Evolutionary conservation across 805 yeast genomes (phyloP).

Genomic region (Myxozyma neglecta): DNA sequence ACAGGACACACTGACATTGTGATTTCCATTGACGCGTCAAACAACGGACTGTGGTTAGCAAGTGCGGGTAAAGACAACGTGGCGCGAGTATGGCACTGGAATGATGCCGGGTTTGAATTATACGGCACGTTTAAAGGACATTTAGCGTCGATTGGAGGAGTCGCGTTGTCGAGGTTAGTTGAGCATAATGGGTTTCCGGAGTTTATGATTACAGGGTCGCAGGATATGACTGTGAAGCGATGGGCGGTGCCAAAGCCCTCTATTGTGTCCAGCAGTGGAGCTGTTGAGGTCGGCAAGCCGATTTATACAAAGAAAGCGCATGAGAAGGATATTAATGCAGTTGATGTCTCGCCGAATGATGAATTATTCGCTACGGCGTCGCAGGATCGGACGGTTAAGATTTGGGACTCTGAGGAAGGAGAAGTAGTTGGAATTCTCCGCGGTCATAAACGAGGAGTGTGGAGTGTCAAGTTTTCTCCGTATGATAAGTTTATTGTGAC

Average conservation of each 20-base stretch:
- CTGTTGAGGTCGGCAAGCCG: slow-evolving; percentile 47
- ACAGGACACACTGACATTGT: slow-evolving; percentile 87
- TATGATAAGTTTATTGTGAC: slow-evolving; percentile 77
- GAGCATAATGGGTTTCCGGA: slow-evolving; percentile 49
- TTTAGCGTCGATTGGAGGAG: slow-evolving; percentile 80
- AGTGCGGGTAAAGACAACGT: slow-evolving; percentile 89
- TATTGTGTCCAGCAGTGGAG: slow-evolving; percentile 7
- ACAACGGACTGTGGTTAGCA: slow-evolving; percentile 85
- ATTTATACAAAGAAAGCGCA: slow-evolving; percentile 94
- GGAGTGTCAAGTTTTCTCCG: slow-evolving; percentile 84
- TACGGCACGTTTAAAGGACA: slow-evolving; percentile 80
- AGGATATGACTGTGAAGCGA: slow-evolving; percentile 79
- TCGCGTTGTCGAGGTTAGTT: slow-evolving; percentile 62
- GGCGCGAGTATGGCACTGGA: slow-evolving; percentile 76
- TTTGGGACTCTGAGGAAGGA: slow-evolving; percentile 86
- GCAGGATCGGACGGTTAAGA: slow-evolving; percentile 85
- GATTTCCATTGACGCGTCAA: slow-evolving; percentile 72
- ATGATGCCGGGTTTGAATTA: slow-evolving; percentile 43
- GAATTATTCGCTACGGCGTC: slow-evolving; percentile 88
- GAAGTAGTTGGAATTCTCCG: slow-evolving; percentile 79
- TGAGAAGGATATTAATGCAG: slow-evolving; percentile 89
- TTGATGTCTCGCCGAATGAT: slow-evolving; percentile 90
- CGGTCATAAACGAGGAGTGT: slow-evolving; percentile 92
- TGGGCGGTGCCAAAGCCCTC: slow-evolving; percentile 65
- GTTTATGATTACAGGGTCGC: slow-evolving; percentile 78